Evolutionary conservation across 495 filamentous ascomycete genomes (phyloP), one percentile per base, ranked within the genome.

Genomic region (Hapsidospora chrysogenum): DNA sequence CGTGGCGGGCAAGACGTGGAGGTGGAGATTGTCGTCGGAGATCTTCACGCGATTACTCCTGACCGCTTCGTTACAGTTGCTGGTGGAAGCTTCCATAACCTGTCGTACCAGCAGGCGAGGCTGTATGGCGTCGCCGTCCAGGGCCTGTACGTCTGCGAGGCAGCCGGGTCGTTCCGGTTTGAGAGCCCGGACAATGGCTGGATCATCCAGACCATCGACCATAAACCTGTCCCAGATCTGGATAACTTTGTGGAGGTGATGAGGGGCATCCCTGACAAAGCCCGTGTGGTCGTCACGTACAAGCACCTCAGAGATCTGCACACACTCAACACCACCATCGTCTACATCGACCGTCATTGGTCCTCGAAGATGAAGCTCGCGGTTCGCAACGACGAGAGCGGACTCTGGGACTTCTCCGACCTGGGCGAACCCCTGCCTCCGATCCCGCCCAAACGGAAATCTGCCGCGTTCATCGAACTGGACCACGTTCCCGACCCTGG

Each of bases 301-400:
- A 86, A 92, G 45, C 89, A 99, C 47, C 74, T 99, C 19, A 68
- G 85, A 9, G 92, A 99, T 53, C 64, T 99, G 17, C 89, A 99
- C 54, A 93, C 87, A 0, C 73, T 86, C 32, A 84, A 87, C 46
- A 96, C 89, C 0, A 82, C 77, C 37, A 92, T 99, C 51, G 64
- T 93, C 37, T 76, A 86, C 37, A 74, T 99, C 40, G 89, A 99
- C 51, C 73, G 89, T 14, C 89, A 99, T 57, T 99, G 89, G 89
- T 70, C 78, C 33, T 72, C 74, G 18, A 87, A 87, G 58, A 95
- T 99, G 85, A 74, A 84, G 44, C 57, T 95, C 50, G 87, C 87
- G 4, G 73, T 87, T 31, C 76, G 89, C 6, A 99, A 99, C 54
- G 87, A 97, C 46, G 59, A 62, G 33, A 82, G 84, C 7, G 89